A percentile compares a stretch with the other conserved stretches of the same genome.
Evolutionary conservation across 2,329 filamentous ascomycete species (phyloP).

Genomic region (Aspergillus cejpii): DNA sequence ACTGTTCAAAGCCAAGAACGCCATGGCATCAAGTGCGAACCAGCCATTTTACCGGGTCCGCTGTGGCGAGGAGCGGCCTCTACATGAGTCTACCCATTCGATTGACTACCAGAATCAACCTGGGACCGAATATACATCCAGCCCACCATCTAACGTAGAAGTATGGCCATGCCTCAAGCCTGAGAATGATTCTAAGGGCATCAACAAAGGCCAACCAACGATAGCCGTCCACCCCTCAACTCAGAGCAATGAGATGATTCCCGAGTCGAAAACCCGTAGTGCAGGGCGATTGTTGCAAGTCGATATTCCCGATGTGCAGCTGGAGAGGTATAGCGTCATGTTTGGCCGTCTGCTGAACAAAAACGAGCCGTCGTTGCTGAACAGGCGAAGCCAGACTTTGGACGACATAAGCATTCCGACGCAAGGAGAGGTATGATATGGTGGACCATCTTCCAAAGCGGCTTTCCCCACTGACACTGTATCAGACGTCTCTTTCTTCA

Average conservation of each 20-base stretch:
- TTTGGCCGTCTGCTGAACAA: slow-evolving; percentile 64
- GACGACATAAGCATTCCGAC: slow-evolving; percentile 51
- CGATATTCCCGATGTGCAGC: slow-evolving; percentile 68
- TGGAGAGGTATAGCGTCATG: slow-evolving; percentile 94
- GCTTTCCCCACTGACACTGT: background rate
- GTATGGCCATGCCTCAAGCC: slow-evolving; percentile 22
- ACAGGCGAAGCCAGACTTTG: slow-evolving; percentile 34
- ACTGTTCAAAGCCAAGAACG: slow-evolving; percentile 38
- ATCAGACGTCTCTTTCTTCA: slow-evolving; percentile 4
- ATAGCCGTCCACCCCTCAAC: background rate
- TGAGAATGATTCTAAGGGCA: slow-evolving; percentile 13
- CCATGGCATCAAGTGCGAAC: slow-evolving; percentile 15
- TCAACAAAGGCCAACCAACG: slow-evolving; percentile 17
- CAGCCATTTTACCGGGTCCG: slow-evolving; percentile 29
- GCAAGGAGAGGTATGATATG: slow-evolving; percentile 30
- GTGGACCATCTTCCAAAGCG: background rate
- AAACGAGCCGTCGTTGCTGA: slow-evolving; percentile 34
- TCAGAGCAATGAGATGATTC: slow-evolving; percentile 5
- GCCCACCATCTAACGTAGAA: slow-evolving; percentile 9
- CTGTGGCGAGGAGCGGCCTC: slow-evolving; percentile 16
- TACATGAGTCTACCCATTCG: slow-evolving; percentile 18
- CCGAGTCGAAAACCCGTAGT: slow-evolving; percentile 5
- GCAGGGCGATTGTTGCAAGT: slow-evolving; percentile 55
- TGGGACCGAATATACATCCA: slow-evolving; percentile 3
- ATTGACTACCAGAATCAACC: slow-evolving; percentile 12